A percentile compares a stretch with the other conserved stretches of the same genome.
Conservation (phyloP, 495 filamentous ascomycete genomes). For the Daldinia vernicosa region DNA sequence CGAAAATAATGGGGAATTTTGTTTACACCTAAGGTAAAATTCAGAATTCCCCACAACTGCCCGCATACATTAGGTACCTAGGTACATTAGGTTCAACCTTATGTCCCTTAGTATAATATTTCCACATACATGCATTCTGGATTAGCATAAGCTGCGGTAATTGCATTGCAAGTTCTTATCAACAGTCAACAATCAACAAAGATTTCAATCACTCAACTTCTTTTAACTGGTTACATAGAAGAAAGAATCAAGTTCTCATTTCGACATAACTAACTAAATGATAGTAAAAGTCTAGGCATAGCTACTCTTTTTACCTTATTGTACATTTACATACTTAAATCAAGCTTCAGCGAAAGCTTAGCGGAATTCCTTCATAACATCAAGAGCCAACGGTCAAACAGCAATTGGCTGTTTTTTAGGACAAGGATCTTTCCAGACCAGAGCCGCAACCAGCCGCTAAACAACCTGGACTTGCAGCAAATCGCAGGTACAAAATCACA, state of each 20-base stretch:
- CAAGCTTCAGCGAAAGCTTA: no score
- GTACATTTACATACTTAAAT: background rate
- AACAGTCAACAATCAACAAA: no score
- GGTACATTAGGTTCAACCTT: background rate
- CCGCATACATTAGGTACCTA: no score
- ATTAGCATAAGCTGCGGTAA: background rate
- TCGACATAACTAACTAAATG: no score
- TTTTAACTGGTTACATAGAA: no score
- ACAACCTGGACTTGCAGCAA: constrained; percentile 32
- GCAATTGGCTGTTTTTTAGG: background rate
- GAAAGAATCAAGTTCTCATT: no score
- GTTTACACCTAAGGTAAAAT: background rate
- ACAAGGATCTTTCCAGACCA: constrained; percentile 24
- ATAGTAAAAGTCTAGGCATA: background rate
- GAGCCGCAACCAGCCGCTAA: constrained; percentile 38
- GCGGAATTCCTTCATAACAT: background rate
- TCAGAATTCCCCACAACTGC: background rate
- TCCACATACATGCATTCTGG: background rate
- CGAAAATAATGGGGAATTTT: constrained; percentile 1
- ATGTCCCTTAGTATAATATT: no score
- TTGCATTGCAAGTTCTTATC: background rate
- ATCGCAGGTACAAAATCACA: constrained; percentile 10
- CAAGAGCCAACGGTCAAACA: constrained; percentile 16
- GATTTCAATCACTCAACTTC: no score
- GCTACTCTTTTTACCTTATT: background rate